Percentiles rank a stretch among this genome's conserved stretches.
Evolutionary conservation across 352 stramenopile species (phyloP).

Genomic region (Blastocystis hominis): DNA sequence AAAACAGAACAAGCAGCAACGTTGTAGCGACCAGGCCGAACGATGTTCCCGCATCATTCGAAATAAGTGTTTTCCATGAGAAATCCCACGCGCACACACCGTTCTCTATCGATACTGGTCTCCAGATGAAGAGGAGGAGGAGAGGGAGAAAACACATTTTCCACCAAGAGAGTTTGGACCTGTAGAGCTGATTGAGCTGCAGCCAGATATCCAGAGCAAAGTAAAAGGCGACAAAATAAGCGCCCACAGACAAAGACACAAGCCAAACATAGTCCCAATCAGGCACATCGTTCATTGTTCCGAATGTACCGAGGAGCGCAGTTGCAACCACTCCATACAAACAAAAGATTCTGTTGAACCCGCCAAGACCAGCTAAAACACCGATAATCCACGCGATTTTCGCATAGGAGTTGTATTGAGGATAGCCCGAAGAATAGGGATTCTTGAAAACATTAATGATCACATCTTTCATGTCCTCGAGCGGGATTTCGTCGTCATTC

Average conservation of each 20-base stretch:
- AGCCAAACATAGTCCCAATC: slow-evolving; percentile 39
- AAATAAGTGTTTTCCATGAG: background rate
- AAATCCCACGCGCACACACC: background rate
- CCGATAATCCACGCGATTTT: slow-evolving; percentile 3
- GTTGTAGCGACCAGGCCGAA: slow-evolving; percentile 5
- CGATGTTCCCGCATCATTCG: background rate
- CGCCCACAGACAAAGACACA: slow-evolving; percentile 1
- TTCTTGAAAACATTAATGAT: background rate
- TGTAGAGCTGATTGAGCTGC: background rate
- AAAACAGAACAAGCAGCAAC: background rate
- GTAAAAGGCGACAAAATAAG: background rate
- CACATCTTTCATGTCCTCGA: background rate
- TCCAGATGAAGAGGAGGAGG: slow-evolving; percentile 6
- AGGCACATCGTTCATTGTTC: background rate
- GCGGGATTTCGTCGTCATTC: background rate
- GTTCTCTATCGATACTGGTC: background rate
- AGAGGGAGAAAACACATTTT: background rate
- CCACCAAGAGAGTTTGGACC: background rate
- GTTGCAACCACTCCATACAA: slow-evolving; percentile 30
- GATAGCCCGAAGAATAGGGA: background rate
- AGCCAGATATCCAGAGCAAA: background rate
- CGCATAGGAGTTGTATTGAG: background rate
- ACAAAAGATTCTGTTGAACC: slow-evolving; percentile 5
- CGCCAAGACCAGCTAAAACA: background rate
- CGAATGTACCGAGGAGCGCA: slow-evolving; percentile 12